Conservation (phyloP, 1,139 yeast species). For the Protomyces lactucae-debilis region DNA sequence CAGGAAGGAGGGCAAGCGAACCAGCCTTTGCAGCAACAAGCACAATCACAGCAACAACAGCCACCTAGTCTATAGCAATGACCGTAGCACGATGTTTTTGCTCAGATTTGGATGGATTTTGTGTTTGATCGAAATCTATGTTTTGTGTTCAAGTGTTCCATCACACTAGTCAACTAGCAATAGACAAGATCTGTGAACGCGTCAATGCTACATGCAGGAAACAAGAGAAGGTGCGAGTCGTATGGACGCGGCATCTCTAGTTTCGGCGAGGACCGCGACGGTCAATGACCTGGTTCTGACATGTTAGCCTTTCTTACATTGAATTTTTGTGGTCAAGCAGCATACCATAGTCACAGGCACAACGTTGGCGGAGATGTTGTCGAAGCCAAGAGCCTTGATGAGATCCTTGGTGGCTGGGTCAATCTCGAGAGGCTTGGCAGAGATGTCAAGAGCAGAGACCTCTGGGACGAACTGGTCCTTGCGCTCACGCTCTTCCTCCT, state of each 20-base stretch:
- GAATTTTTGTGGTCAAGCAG: not conserved
- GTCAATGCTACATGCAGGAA: not conserved
- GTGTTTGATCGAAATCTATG: too few species aligned
- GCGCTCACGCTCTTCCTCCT: conserved; percentile 99
- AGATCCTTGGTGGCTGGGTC: conserved; percentile 97
- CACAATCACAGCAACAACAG: not conserved
- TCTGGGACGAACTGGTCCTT: conserved; percentile 99
- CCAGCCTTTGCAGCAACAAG: not conserved
- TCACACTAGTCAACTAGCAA: too few species aligned
- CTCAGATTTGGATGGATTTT: too few species aligned
- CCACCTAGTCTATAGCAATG: not conserved
- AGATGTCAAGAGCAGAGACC: conserved; percentile 98
- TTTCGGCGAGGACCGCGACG: conserved; percentile 1
- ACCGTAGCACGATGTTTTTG: too few species aligned
- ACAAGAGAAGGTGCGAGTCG: not conserved
- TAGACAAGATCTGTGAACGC: too few species aligned
- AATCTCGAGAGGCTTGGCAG: conserved; percentile 94
- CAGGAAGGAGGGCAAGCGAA: not conserved
- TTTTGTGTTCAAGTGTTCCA: too few species aligned
- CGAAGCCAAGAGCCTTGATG: conserved; percentile 91
- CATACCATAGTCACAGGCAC: conserved; percentile 20
- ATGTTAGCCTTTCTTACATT: not conserved
- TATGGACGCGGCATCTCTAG: not conserved
- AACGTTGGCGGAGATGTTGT: conserved; percentile 67
- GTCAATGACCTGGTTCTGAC: not conserved